Evolutionary conservation across 2,329 filamentous ascomycete species (phyloP).

Genomic region (Rhexocercosporidium sp.): DNA sequence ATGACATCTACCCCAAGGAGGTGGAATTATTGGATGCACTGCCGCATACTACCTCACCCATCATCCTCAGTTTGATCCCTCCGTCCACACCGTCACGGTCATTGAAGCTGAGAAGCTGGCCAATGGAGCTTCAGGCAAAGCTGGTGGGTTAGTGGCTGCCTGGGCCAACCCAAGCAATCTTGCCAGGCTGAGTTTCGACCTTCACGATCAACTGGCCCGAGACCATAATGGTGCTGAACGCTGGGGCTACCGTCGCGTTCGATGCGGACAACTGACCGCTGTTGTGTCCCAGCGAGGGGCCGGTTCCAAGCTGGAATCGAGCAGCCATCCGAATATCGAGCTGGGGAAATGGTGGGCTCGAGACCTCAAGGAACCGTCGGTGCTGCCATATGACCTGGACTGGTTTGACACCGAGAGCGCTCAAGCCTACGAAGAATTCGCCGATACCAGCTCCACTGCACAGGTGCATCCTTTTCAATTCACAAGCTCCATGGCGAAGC

Average conservation of each 20-base stretch:
- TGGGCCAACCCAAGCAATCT: constrained; percentile 88
- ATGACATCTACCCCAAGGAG: constrained; percentile 50
- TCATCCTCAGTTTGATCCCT: constrained; percentile 77
- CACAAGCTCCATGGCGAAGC: constrained; percentile 77
- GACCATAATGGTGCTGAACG: constrained; percentile 75
- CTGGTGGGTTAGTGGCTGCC: constrained; percentile 82
- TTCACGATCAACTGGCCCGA: constrained; percentile 80
- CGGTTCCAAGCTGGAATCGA: constrained; percentile 53
- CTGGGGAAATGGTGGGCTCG: constrained; percentile 25
- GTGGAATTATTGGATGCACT: constrained; percentile 88
- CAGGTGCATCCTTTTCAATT: constrained; percentile 93
- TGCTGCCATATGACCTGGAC: constrained; percentile 71
- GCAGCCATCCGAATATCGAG: constrained; percentile 48
- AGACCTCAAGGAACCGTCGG: constrained; percentile 20
- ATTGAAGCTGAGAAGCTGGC: constrained; percentile 85
- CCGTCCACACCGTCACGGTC: constrained; percentile 77
- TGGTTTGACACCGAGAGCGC: constrained; percentile 76
- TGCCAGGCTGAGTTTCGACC: constrained; percentile 80
- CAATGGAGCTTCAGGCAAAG: constrained; percentile 87
- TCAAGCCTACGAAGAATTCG: constrained; percentile 78
- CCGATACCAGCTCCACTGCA: constrained; percentile 66
- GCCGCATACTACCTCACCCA: constrained; percentile 89
- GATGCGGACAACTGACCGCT: constrained; percentile 70
- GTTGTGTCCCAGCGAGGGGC: constrained; percentile 36
- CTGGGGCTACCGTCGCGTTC: constrained; percentile 85